Evolutionary conservation across 1,284 basidiomycete species (phyloP).

Genomic region (Neolentinus lepideus): DNA sequence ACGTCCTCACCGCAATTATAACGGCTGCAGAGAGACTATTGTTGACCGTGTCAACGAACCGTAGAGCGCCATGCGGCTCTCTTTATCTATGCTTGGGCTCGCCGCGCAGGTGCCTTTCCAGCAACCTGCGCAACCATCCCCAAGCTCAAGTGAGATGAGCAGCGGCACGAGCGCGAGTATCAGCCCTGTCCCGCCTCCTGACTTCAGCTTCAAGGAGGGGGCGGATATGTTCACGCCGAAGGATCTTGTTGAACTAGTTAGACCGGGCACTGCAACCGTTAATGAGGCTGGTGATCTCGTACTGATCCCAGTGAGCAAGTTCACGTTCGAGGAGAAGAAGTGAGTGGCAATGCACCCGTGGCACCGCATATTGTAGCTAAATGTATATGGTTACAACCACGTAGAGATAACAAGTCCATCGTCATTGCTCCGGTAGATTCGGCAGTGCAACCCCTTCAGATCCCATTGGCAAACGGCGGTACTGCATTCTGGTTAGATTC

Average conservation of each 20-base stretch:
- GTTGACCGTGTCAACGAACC: neutral
- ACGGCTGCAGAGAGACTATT: neutral
- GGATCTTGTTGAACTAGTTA: constrained; percentile 65
- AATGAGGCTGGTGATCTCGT: constrained; percentile 62
- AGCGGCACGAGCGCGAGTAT: constrained; percentile 14
- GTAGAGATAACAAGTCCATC: constrained; percentile 64
- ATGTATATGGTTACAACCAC: constrained; percentile 1
- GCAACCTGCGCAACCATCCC: constrained; percentile 13
- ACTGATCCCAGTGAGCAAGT: constrained; percentile 61
- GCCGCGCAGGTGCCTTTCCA: constrained; percentile 44
- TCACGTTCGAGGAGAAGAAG: constrained; percentile 65
- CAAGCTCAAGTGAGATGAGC: constrained; percentile 12
- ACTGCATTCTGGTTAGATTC: constrained; percentile 72
- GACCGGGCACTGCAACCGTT: constrained; percentile 61
- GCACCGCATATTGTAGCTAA: neutral
- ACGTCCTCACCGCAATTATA: neutral
- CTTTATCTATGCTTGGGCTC: constrained; percentile 38
- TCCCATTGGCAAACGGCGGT: constrained; percentile 55
- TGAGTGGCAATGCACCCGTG: constrained; percentile 29
- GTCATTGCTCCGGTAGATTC: constrained; percentile 53
- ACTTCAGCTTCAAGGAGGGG: constrained; percentile 51
- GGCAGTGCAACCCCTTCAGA: constrained; percentile 36
- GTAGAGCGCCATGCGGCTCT: constrained; percentile 25
- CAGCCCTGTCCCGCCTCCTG: constrained; percentile 11
- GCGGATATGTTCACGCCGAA: constrained; percentile 59